These are phyloP conservation scores for Luffa acutangula DNA, from an alignment of 306 rosid species.

Conservation along the genomic window DNA sequence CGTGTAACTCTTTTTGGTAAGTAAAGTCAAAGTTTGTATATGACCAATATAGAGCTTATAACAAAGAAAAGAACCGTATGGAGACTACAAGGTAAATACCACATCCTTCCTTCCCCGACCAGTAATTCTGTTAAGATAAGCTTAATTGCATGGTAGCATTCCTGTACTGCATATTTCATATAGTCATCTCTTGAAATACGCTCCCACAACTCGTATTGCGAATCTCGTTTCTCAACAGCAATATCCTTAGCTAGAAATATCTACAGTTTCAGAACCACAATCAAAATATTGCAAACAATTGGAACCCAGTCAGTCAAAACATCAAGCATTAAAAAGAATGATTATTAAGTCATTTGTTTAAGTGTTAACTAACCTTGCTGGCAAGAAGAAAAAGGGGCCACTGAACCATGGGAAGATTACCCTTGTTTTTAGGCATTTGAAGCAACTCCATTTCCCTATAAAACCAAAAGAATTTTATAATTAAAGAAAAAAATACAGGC, in stretches of 20 bases:
- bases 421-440: constrained; percentile 69
- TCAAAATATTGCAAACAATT: not conserved
- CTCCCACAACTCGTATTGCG: constrained; percentile 75
- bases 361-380: constrained; percentile 63
- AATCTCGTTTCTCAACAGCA: constrained; percentile 62
- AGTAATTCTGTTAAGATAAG: constrained; percentile 60
- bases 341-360: not conserved
- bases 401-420: constrained; percentile 68
- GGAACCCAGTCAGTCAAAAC: not conserved
- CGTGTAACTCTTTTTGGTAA: not conserved
- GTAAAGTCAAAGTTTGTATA: not conserved
- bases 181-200: constrained; percentile 77
- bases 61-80: not conserved
- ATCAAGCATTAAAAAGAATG: not conserved
- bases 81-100: constrained; percentile 33
- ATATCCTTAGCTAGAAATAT: constrained; percentile 84
- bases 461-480: not conserved
- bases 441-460: constrained; percentile 83
- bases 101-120: constrained; percentile 67
- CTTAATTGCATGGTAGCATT: constrained; percentile 57
- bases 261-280: constrained; percentile 22
- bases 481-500: not conserved
- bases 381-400: constrained; percentile 99
- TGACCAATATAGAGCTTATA: not conserved
- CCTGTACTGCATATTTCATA: constrained; percentile 95